Percentiles rank a stretch among this genome's conserved stretches.
Evolutionary conservation across 768 basidiomycete species (phyloP).

Genomic region (Amanita exitialis): DNA sequence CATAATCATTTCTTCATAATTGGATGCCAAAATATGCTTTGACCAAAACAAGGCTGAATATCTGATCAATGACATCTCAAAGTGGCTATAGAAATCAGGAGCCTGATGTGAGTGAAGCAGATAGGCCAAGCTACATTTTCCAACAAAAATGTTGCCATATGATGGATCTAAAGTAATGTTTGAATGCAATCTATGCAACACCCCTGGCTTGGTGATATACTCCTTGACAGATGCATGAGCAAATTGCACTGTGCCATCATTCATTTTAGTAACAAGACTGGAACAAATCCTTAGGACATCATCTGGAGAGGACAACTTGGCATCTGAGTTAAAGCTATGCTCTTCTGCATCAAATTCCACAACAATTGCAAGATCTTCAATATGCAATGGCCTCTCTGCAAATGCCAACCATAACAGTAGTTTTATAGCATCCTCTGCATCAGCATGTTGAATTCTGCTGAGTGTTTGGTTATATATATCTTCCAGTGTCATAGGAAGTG

Average conservation of each 20-base stretch:
- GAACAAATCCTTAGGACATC: conserved; percentile 2
- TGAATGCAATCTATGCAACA: not conserved
- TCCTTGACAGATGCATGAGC: not conserved
- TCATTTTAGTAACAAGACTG: not conserved
- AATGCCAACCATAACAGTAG: not conserved
- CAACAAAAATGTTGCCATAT: not conserved
- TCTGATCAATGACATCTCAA: not conserved
- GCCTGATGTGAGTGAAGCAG: not conserved
- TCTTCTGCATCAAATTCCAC: conserved; percentile 1
- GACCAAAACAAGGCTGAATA: not conserved
- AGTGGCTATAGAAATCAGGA: not conserved
- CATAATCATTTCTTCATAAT: not conserved
- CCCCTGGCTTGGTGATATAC: not conserved
- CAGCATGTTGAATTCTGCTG: not conserved
- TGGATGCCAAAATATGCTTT: not conserved
- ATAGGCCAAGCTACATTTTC: not conserved
- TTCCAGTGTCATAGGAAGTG: not conserved
- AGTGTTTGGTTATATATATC: not conserved
- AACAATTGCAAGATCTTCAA: not conserved
- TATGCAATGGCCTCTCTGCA: not conserved
- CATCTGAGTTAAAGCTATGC: not conserved
- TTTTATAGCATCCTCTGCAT: conserved; percentile 1
- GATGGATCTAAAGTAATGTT: not conserved
- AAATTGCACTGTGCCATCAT: not conserved
- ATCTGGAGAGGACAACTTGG: not conserved